Base-by-base conservation (phyloP, 208 protist species). In the Leishmania gerbilli region DNA sequence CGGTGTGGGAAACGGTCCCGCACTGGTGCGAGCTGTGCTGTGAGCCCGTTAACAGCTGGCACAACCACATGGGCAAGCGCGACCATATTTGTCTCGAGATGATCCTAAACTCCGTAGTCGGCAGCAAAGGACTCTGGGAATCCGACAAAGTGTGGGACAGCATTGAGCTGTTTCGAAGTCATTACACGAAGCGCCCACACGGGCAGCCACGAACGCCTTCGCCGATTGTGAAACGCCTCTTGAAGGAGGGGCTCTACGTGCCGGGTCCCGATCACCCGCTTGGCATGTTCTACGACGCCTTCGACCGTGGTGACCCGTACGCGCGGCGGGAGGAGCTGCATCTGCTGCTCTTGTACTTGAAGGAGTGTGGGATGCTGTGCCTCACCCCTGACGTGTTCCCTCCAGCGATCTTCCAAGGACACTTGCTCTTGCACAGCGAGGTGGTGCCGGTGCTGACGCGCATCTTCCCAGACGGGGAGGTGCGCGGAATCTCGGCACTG, bases 61-160 rank as follows among this genome's bases (percentile, higher is more conserved):
- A 92, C 31, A 75, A 90, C 31, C 93, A 97, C 84, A 31, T 88
- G 3, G 93, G 93, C 49, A 97, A 97, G 83, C 90, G 92, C 8
- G 93, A 97, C 34, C 93, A 97, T 76, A 91, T 97, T 51, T 95
- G 90, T 40, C 71, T 97, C 11, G 93, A 92, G 71, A 88, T 92
- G 86, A 85, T 93, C 65, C 90, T 91, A 17, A 88, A 97, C 49
- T 81, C 89, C 21, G 31, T 93, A 55, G 82, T 90, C 7, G 45
- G 84, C 6, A 76, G 82, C 64, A 79, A 74, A 34, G 81, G 92
- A 34, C 75, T 67, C 42, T 96, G 91, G 89, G 71, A 72, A 27
- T 79, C 87, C 0, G 42, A 72, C 13, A 82, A 75, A 0, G 74
- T 96, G 9, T 93, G 88, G 88, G 71, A 62, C 47, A 77, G 86